Evolutionary conservation across 23 red algal species (phyloP).

Genomic region (Porphyridium purpureum): DNA sequence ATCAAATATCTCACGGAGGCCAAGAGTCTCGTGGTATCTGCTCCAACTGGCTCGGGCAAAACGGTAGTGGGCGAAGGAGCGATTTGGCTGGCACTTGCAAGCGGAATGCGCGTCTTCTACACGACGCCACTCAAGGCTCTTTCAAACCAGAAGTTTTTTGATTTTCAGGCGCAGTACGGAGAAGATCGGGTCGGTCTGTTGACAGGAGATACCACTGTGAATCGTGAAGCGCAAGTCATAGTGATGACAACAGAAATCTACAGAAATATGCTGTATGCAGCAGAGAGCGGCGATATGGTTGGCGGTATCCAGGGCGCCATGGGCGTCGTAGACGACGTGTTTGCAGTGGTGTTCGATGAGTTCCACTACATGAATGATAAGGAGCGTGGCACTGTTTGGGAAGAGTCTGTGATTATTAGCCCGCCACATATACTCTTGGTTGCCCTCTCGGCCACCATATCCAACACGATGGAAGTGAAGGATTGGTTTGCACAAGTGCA

Average conservation of each 20-base stretch:
- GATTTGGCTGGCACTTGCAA: constrained; percentile 48
- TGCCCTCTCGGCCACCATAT: constrained; percentile 81
- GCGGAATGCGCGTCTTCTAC: constrained; percentile 61
- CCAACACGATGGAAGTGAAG: constrained; percentile 44
- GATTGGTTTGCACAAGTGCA: constrained; percentile 70
- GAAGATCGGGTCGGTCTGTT: constrained; percentile 46
- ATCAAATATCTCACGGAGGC: constrained; percentile 16
- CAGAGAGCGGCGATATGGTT: constrained; percentile 3
- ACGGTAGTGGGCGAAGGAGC: constrained; percentile 81
- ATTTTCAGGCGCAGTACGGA: constrained; percentile 68
- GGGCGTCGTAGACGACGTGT: constrained; percentile 28
- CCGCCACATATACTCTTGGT: constrained; percentile 53
- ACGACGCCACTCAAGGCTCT: constrained; percentile 98
- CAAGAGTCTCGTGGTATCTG: constrained; percentile 57
- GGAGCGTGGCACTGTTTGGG: constrained; percentile 95
- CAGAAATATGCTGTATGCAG: constrained; percentile 90
- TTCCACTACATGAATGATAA: constrained; percentile 90
- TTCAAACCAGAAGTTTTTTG: constrained; percentile 91
- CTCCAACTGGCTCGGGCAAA: constrained; percentile 90
- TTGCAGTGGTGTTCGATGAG: constrained; percentile 83
- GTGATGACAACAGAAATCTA: constrained; percentile 99
- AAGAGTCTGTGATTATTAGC: constrained; percentile 83
- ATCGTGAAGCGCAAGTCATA: constrained; percentile 56
- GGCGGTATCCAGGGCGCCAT: background rate
- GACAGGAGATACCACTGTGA: constrained; percentile 70